Evolutionary conservation across 164 flowering plant genomes (phyloP).

Genomic region (Taxillus chinensis): DNA sequence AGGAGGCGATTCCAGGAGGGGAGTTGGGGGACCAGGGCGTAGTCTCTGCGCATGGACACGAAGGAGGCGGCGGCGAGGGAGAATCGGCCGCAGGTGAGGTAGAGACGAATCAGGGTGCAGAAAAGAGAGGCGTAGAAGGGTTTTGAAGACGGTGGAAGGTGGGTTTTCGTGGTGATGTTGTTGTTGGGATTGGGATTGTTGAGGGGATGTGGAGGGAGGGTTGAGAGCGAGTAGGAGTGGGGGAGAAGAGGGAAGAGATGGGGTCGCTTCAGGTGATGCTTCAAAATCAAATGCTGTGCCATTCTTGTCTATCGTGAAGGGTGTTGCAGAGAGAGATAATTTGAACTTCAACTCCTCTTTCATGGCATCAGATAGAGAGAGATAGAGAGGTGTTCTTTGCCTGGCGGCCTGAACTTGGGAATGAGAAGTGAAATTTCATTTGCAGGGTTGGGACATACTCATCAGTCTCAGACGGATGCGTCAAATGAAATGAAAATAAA

Average conservation of each 20-base stretch:
- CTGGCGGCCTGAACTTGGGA: too few species aligned
- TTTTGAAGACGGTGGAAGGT: conserved; percentile 10
- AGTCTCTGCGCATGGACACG: conserved; percentile 32
- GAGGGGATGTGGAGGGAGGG: not conserved
- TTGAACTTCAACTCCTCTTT: too few species aligned
- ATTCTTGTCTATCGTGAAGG: not conserved
- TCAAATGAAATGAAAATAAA: too few species aligned
- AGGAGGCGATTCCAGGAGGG: conserved; percentile 49
- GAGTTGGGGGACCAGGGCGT: conserved; percentile 28
- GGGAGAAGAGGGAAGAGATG: not conserved
- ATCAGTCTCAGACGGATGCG: too few species aligned
- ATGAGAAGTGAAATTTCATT: too few species aligned
- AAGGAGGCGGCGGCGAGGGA: conserved; percentile 42
- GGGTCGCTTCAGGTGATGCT: not conserved
- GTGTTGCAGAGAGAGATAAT: too few species aligned
- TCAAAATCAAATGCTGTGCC: not conserved
- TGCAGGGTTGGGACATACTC: too few species aligned
- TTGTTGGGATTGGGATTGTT: not conserved
- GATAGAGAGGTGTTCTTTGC: too few species aligned
- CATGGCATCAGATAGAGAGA: too few species aligned
- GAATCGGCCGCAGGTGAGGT: conserved; percentile 35
- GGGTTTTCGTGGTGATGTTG: conserved; percentile 8
- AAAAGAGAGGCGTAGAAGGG: conserved; percentile 46
- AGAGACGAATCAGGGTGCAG: conserved; percentile 57
- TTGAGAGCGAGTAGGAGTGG: not conserved